Conservation (phyloP, 2,329 filamentous ascomycete species). For the Decorospora gaudefroyi region DNA sequence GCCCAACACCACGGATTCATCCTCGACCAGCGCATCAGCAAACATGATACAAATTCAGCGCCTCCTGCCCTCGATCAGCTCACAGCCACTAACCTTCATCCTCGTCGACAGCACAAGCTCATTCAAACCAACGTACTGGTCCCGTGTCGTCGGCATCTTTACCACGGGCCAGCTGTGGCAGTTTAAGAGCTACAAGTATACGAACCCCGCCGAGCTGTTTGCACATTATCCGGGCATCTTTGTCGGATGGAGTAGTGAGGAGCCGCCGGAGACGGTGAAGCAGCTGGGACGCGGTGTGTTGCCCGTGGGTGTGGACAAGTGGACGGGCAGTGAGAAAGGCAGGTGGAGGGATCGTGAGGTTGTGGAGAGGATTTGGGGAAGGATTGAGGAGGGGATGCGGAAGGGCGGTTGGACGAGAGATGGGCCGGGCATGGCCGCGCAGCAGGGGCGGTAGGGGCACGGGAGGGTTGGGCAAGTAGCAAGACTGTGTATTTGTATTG, state of each 20-base stretch:
- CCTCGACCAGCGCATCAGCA: constrained; percentile 57
- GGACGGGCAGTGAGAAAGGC: constrained; percentile 59
- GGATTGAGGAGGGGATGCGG: constrained; percentile 86
- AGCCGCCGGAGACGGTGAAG: constrained; percentile 74
- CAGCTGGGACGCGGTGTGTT: constrained; percentile 86
- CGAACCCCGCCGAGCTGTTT: constrained; percentile 84
- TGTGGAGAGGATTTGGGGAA: constrained; percentile 89
- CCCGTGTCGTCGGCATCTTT: constrained; percentile 91
- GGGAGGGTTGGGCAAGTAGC: neutral
- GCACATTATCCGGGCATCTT: constrained; percentile 84
- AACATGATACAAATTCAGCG: constrained; percentile 88
- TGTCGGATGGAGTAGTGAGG: constrained; percentile 88
- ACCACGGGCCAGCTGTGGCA: constrained; percentile 98
- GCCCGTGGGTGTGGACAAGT: constrained; percentile 81
- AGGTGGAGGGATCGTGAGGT: constrained; percentile 89
- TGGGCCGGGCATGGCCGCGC: constrained; percentile 56
- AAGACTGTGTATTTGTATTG: neutral
- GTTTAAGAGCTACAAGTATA: constrained; percentile 98
- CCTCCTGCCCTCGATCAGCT: constrained; percentile 68
- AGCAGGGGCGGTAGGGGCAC: constrained; percentile 19
- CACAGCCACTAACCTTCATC: constrained; percentile 84
- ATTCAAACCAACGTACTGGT: constrained; percentile 99
- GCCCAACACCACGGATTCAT: constrained; percentile 65
- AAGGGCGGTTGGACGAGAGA: constrained; percentile 80
- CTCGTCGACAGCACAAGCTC: constrained; percentile 90